These are phyloP conservation scores for Rhizopogon rudus DNA, from an alignment of 768 basidiomycete genomes.

Conservation along the genomic window DNA sequence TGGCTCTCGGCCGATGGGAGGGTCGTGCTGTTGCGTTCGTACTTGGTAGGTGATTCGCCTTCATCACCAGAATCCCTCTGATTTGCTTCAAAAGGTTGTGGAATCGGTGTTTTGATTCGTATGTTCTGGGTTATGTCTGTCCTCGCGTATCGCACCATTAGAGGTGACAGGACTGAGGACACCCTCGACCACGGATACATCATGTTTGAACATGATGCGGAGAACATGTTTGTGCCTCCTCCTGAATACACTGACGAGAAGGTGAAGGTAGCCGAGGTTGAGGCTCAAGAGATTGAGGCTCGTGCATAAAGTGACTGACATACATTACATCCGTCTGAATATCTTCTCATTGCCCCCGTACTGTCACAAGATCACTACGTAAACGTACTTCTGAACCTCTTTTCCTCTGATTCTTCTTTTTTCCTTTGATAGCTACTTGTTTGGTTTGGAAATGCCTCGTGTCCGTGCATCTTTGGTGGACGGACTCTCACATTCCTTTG, in stretches of 20 bases:
- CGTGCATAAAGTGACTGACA: background rate
- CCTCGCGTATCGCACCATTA: slow-evolving; percentile 53
- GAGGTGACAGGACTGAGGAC: slow-evolving; percentile 34
- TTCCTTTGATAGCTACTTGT: background rate
- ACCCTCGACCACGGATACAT: slow-evolving; percentile 36
- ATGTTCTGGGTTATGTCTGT: slow-evolving; percentile 75
- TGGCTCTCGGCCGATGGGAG: slow-evolving; percentile 76
- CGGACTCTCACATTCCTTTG: slow-evolving; percentile 18
- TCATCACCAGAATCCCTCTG: background rate
- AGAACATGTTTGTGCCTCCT: slow-evolving; percentile 44
- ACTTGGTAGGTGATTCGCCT: slow-evolving; percentile 45
- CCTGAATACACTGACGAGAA: slow-evolving; percentile 62
- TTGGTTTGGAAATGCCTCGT: slow-evolving; percentile 2
- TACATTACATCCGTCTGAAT: background rate
- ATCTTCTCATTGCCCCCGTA: background rate
- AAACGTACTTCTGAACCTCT: background rate
- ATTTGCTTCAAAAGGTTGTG: slow-evolving; percentile 50
- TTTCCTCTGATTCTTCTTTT: slow-evolving; percentile 5
- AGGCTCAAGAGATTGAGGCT: slow-evolving; percentile 4
- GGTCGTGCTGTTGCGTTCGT: slow-evolving; percentile 81
- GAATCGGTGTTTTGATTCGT: slow-evolving; percentile 75
- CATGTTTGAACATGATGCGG: slow-evolving; percentile 43
- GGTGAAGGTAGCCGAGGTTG: slow-evolving; percentile 18
- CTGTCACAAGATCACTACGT: background rate
- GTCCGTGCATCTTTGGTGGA: slow-evolving; percentile 2